phyloP scores from a whole-genome alignment of 352 stramenopile species.

The Elongisporangium anandrum region DNA sequence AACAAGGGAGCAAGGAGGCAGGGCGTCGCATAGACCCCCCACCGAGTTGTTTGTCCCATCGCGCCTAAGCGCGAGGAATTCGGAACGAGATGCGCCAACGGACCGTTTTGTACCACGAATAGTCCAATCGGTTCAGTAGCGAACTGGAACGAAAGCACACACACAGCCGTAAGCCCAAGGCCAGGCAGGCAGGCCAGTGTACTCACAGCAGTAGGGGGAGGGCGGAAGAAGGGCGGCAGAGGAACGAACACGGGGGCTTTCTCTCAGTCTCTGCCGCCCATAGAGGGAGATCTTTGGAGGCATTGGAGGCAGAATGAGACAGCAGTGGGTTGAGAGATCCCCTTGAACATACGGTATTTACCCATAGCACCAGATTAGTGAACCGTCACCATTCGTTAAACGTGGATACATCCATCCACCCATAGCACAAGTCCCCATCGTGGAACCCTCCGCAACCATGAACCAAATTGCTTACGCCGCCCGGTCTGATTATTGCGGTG shows the following conservation, averaged over 20 bases:
- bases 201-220: background rate
- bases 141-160: background rate
- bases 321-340: too few relatives aligned
- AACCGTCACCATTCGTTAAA: background rate
- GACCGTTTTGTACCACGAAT: background rate
- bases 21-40: background rate
- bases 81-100: background rate
- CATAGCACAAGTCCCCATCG: background rate
- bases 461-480: background rate
- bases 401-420: background rate
- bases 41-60: background rate
- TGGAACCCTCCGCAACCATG: background rate
- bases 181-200: background rate
- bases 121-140: background rate
- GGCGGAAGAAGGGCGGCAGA: background rate
- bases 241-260: background rate
- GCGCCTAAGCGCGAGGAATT: background rate
- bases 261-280: background rate
- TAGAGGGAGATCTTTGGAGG: too few relatives aligned
- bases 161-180: background rate
- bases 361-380: background rate
- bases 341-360: too few relatives aligned
- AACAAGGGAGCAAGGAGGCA: background rate
- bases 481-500: background rate
- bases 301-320: too few relatives aligned